Percentiles rank a stretch among this genome's conserved stretches.
phyloP scores from a whole-genome alignment of 148 eudicot species.

The Gaultheria prostrata region DNA sequence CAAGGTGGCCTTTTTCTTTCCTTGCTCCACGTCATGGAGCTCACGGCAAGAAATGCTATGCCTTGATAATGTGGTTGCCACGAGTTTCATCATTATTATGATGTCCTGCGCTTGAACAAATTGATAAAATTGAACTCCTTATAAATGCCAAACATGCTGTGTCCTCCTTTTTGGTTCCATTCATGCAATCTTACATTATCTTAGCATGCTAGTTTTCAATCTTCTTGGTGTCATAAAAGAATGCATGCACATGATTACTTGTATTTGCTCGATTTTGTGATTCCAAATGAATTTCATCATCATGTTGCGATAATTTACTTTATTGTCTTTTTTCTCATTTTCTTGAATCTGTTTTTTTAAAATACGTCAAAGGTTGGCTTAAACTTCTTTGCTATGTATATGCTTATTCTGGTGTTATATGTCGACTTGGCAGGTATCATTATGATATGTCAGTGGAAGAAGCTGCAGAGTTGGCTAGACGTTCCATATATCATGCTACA shows the following conservation, averaged over 20 bases:
- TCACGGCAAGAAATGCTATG: background rate
- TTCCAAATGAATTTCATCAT: background rate
- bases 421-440: background rate
- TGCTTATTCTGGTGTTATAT: background rate
- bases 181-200: background rate
- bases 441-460: conserved; percentile 80
- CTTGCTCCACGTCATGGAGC: background rate
- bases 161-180: background rate
- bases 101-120: background rate
- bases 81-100: background rate
- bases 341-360: background rate
- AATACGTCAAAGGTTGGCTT: background rate
- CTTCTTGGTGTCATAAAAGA: background rate
- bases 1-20: background rate
- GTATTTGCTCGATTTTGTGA: background rate
- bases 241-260: background rate
- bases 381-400: too few relatives aligned
- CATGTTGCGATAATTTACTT: background rate
- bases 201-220: background rate
- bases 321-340: background rate
- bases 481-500: conserved; percentile 90
- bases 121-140: background rate
- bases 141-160: background rate
- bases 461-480: conserved; percentile 83
- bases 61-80: background rate